phyloP scores from a whole-genome alignment of 75 land plant species.

The Selaginella tamariscina region DNA sequence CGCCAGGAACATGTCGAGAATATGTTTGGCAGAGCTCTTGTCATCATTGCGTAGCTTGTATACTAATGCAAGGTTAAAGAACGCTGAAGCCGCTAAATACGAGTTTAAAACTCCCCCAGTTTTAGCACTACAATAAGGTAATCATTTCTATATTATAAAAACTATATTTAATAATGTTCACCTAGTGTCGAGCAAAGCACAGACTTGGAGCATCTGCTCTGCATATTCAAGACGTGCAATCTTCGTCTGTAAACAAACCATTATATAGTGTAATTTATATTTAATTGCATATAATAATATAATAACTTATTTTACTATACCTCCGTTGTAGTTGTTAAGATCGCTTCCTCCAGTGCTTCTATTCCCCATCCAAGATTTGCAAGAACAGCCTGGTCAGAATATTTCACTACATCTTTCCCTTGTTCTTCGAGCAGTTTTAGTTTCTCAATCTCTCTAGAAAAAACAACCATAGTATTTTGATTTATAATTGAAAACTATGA shows the following conservation, averaged over 20 bases:
- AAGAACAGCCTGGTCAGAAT: conserved; percentile 45
- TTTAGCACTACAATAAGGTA: not conserved
- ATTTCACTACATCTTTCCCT: conserved; percentile 5
- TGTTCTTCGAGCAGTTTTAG: not conserved
- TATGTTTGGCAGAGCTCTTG: conserved; percentile 32
- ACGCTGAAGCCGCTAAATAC: conserved; percentile 57
- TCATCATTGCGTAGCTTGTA: conserved; percentile 39
- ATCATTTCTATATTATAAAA: too few species aligned
- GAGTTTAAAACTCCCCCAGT: conserved; percentile 54
- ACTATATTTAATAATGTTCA: too few species aligned
- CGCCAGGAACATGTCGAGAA: conserved; percentile 47
- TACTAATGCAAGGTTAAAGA: conserved; percentile 41
- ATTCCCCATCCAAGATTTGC: conserved; percentile 45
- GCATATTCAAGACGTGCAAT: conserved; percentile 46
- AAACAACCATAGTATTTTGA: too few species aligned
- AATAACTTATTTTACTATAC: too few species aligned
- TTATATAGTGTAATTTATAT: too few species aligned
- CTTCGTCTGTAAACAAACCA: conserved; percentile 43
- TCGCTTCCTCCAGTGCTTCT: conserved; percentile 52
- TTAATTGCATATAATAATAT: too few species aligned
- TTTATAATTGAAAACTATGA: too few species aligned
- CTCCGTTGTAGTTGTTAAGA: conserved; percentile 38
- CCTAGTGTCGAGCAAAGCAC: conserved; percentile 22
- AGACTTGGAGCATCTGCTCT: conserved; percentile 57
- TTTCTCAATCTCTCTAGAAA: not conserved